Evolutionary conservation across 2,329 filamentous ascomycete species (phyloP), one percentile per base, ranked within the genome.

Genomic region (Colletotrichum tropicicola): DNA sequence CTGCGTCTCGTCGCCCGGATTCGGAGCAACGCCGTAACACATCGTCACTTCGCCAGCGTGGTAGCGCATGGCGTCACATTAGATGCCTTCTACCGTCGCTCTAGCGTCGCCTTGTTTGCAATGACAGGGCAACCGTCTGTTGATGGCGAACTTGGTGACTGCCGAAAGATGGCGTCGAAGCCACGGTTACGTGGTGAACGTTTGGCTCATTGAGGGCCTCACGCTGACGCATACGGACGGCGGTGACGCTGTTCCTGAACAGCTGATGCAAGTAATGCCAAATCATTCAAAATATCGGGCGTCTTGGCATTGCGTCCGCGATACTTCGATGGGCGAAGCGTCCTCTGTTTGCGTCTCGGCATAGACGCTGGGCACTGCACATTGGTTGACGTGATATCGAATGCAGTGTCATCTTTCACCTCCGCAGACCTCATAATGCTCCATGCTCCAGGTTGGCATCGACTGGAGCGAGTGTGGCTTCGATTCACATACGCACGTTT

Each of bases 291-390:
- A 13, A 30, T 7, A 6, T 8, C 7, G 13, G 27, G 9, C 17
- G 28, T 32, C 37, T 17, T 17, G 17, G 54, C 41, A 30, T 13
- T 19, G 28, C 27, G 39, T 35, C 28, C 53, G 28, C 41, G 53
- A 57, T 28, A 19, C 17, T 10, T 19, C 17, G 17, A 9, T 8
- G 10, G 10, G 39, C 39, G 32, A 21, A 19, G 43, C 54, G 17
- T n/a, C 28, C 21, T 48, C 30, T 30, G 54, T 39, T 57, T 48
- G 43, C 54, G 54, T 57, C 54, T 48, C 43, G 35, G 32, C 43
- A 48, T 43, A 27, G 43, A 57, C 30, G 6, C 12, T 15, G 15
- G 32, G 23, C 54, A 43, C 43, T 13, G 10, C 7, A 48, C 9
- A 39, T 57, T 9, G n/a, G 43, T 48, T 47, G 54, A 28, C 30